Conservation (phyloP, 768 basidiomycete species). For the Fistulinella prunicolor region DNA sequence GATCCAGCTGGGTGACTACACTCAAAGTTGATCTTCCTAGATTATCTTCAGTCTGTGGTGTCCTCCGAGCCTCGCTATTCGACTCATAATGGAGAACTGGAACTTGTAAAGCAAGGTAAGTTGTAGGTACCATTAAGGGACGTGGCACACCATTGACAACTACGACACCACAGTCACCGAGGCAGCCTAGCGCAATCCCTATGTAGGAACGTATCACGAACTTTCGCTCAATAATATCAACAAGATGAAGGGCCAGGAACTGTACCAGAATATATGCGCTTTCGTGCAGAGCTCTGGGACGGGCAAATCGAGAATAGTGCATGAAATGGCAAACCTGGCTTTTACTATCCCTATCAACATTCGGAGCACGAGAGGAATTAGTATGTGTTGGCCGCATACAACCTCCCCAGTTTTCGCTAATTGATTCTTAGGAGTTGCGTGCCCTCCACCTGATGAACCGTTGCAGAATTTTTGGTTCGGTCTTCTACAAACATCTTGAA, state of each 20-base stretch:
- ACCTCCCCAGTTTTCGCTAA: neutral
- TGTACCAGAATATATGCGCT: neutral
- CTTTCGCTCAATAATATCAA: neutral
- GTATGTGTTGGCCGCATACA: neutral
- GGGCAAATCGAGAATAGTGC: neutral
- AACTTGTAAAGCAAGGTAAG: too few relatives aligned
- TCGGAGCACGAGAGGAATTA: neutral
- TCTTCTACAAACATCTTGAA: too few relatives aligned
- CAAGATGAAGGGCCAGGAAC: neutral
- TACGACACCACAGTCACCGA: too few relatives aligned
- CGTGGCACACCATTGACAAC: too few relatives aligned
- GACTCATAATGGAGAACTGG: too few relatives aligned
- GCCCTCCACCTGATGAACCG: neutral
- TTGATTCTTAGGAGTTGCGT: neutral
- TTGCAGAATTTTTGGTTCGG: neutral
- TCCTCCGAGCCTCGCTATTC: too few relatives aligned
- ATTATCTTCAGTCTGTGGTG: too few relatives aligned
- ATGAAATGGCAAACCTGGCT: neutral
- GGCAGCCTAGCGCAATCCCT: neutral
- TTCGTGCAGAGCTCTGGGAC: neutral
- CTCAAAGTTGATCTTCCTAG: too few relatives aligned
- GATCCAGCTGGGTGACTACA: too few relatives aligned
- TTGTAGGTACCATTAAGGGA: too few relatives aligned
- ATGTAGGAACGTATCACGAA: neutral
- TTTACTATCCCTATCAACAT: neutral